Evolutionary conservation across 1,284 basidiomycete species (phyloP).

Genomic region (Xerocomus nothofagi): DNA sequence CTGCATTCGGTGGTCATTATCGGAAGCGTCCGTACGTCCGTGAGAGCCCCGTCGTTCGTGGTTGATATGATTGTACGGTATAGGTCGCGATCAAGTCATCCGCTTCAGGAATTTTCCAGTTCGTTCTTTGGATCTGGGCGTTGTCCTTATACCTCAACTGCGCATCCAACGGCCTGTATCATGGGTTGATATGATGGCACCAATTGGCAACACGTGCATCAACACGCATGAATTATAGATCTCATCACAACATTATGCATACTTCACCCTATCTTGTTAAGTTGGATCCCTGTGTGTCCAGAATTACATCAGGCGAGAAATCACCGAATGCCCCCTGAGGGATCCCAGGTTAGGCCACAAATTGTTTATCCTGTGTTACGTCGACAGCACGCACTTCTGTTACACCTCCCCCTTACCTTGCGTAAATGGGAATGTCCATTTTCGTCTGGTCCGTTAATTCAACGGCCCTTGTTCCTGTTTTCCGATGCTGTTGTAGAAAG

Average conservation of each 20-base stretch:
- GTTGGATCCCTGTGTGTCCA: slow-evolving; percentile 16
- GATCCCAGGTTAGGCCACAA: slow-evolving; percentile 12
- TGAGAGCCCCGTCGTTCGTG: slow-evolving; percentile 25
- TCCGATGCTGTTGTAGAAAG: slow-evolving; percentile 7
- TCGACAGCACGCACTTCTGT: slow-evolving; percentile 23
- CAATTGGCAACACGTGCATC: slow-evolving; percentile 28
- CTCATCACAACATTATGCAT: slow-evolving; percentile 6
- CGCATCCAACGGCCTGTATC: slow-evolving; percentile 7
- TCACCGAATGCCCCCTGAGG: slow-evolving; percentile 24
- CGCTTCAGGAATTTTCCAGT: slow-evolving; percentile 22
- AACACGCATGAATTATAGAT: slow-evolving; percentile 16
- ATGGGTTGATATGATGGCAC: slow-evolving; percentile 10
- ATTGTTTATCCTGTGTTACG: slow-evolving; percentile 25
- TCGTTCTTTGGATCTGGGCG: slow-evolving; percentile 26
- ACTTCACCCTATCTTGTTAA: slow-evolving; percentile 8
- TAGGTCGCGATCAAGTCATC: slow-evolving; percentile 27
- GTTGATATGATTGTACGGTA: slow-evolving; percentile 27
- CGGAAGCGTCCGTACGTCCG: slow-evolving; percentile 27
- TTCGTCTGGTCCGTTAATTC: slow-evolving; percentile 21
- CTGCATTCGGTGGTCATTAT: slow-evolving; percentile 22
- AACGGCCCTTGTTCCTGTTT: slow-evolving; percentile 3
- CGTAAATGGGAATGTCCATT: slow-evolving; percentile 24
- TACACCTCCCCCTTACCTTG: slow-evolving; percentile 12
- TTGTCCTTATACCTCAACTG: slow-evolving; percentile 21
- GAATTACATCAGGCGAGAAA: slow-evolving; percentile 21